phyloP scores from a whole-genome alignment of 371 early-diverging fungal species.

The Amoeboaphelidium occidentale region DNA sequence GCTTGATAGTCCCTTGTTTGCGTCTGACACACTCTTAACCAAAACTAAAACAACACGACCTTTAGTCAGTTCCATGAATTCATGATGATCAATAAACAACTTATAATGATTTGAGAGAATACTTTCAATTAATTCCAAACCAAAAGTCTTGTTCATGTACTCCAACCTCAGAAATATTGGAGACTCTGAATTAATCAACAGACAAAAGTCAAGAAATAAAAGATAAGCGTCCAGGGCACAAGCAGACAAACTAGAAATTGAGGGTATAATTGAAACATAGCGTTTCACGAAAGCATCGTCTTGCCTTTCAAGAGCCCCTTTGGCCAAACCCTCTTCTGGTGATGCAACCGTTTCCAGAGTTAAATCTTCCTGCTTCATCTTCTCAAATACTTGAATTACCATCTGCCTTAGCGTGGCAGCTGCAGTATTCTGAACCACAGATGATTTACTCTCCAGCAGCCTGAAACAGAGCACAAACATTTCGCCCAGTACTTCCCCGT shows the following conservation, averaged over 20 bases:
- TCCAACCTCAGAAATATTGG: conserved; percentile 37
- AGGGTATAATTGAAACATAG: not conserved
- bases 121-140: conserved; percentile 78
- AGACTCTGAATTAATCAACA: conserved; percentile 15
- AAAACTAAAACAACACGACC: conserved; percentile 66
- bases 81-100: conserved; percentile 45
- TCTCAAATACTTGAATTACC: conserved; percentile 78
- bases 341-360: no score
- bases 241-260: not conserved
- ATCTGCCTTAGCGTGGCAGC: conserved; percentile 80
- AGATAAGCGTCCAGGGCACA: conserved; percentile 44
- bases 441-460: conserved; percentile 58
- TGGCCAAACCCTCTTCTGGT: not conserved
- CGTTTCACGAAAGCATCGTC: not conserved
- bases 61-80: conserved; percentile 36
- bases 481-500: conserved; percentile 55
- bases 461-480: conserved; percentile 65
- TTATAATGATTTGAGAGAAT: conserved; percentile 46
- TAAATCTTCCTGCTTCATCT: conserved; percentile 46
- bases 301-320: not conserved
- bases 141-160: conserved; percentile 43
- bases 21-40: conserved; percentile 67
- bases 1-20: no score
- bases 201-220: conserved; percentile 40
- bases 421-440: conserved; percentile 75